phyloP scores from a whole-genome alignment of 2,329 filamentous ascomycete species.

The Lasiodiplodia sp. region DNA sequence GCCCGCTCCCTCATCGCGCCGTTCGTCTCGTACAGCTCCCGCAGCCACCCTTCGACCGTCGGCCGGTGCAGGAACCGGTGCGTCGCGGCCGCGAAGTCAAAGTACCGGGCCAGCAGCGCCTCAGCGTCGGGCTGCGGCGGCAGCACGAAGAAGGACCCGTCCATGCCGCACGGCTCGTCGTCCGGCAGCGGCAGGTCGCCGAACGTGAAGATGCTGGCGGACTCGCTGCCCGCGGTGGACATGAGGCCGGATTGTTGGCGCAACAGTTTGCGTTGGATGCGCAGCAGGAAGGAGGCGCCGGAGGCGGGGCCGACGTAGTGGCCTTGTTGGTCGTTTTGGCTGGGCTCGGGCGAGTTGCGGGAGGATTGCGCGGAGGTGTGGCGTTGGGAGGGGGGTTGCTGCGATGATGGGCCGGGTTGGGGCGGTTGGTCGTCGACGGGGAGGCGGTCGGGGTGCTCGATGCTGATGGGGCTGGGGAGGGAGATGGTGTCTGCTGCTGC shows the following conservation, averaged over 20 bases:
- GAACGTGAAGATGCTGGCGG: slow-evolving; percentile 57
- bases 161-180: slow-evolving; percentile 42
- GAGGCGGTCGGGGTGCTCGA: slow-evolving; percentile 9
- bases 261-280: slow-evolving; percentile 57
- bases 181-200: slow-evolving; percentile 59
- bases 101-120: slow-evolving; percentile 62
- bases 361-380: slow-evolving; percentile 37
- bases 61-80: slow-evolving; percentile 66
- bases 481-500: not conserved
- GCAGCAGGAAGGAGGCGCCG: slow-evolving; percentile 58
- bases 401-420: not conserved
- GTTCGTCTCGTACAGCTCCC: slow-evolving; percentile 34
- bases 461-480: slow-evolving; percentile 23
- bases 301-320: slow-evolving; percentile 58
- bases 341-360: slow-evolving; percentile 55
- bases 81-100: slow-evolving; percentile 68
- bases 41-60: slow-evolving; percentile 58
- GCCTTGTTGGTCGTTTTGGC: slow-evolving; percentile 56
- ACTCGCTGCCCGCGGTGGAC: slow-evolving; percentile 45
- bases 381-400: not conserved
- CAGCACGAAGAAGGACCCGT: slow-evolving; percentile 33
- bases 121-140: slow-evolving; percentile 51
- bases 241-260: slow-evolving; percentile 43
- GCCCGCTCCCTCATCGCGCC: slow-evolving; percentile 35
- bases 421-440: not conserved